phyloP scores from a whole-genome alignment of 2,329 filamentous ascomycete genomes.

The Diaporthe caulivora region DNA sequence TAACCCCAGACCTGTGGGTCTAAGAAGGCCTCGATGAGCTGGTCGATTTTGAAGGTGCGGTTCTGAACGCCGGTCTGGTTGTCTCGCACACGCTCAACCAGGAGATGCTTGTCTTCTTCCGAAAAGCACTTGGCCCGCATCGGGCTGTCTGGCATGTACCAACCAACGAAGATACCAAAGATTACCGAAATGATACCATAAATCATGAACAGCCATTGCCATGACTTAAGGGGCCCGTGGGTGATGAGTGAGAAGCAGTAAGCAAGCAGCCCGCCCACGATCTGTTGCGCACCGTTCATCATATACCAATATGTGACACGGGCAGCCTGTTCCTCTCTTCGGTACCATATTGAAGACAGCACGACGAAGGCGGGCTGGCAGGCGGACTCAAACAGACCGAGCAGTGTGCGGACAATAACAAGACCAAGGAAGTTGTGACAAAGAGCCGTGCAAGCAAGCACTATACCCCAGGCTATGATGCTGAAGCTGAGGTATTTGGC shows the following conservation, averaged over 20 bases:
- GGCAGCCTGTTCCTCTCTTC: conserved; percentile 74
- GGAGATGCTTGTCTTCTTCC: conserved; percentile 74
- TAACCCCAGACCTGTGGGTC: conserved; percentile 79
- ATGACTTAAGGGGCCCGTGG: conserved; percentile 67
- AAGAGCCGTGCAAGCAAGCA: conserved; percentile 71
- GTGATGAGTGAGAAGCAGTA: conserved; percentile 71
- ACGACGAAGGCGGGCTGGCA: conserved; percentile 78
- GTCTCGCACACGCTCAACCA: conserved; percentile 70
- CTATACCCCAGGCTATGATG: conserved; percentile 73
- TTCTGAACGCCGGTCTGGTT: conserved; percentile 75
- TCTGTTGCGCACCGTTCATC: conserved; percentile 82
- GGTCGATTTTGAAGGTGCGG: conserved; percentile 59
- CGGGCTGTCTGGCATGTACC: conserved; percentile 76
- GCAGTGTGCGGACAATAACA: conserved; percentile 71
- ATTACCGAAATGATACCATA: conserved; percentile 74
- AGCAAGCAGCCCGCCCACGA: conserved; percentile 77
- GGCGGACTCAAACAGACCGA: conserved; percentile 79
- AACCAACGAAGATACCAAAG: conserved; percentile 74
- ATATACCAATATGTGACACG: conserved; percentile 81
- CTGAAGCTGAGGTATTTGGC: conserved; percentile 75
- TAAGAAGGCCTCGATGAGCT: conserved; percentile 63
- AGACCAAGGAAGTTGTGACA: conserved; percentile 72
- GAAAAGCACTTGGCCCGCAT: conserved; percentile 79
- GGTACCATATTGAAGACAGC: conserved; percentile 79
- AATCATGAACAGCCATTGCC: conserved; percentile 77